Percentiles rank a stretch among this genome's conserved stretches.
Evolutionary conservation across 495 filamentous ascomycete genomes (phyloP).

Genomic region (Oleoguttula mirabilis): DNA sequence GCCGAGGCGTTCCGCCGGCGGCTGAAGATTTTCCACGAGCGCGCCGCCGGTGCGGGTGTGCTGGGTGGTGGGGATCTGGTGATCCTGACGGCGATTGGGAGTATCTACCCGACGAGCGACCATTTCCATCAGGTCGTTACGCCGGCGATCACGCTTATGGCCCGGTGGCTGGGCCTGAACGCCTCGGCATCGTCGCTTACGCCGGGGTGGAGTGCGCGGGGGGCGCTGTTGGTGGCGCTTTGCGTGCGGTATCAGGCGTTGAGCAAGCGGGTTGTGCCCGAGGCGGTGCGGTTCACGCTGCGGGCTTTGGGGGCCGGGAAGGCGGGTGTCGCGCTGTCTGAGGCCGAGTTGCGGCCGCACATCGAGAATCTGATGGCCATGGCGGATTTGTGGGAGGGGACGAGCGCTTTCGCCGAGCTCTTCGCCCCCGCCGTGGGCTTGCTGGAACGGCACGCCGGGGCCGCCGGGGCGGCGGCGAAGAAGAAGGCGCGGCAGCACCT

Average conservation of each 20-base stretch:
- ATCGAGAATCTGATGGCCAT: slow-evolving; percentile 22
- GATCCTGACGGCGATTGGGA: slow-evolving; percentile 66
- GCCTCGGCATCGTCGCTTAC: slow-evolving; percentile 38
- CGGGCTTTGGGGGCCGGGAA: slow-evolving; percentile 43
- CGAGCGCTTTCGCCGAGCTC: slow-evolving; percentile 18
- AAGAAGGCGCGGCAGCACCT: slow-evolving; percentile 27
- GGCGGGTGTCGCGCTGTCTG: neutral
- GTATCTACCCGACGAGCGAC: slow-evolving; percentile 88
- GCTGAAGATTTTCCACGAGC: slow-evolving; percentile 49
- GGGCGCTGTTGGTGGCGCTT: slow-evolving; percentile 66
- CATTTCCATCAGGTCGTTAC: slow-evolving; percentile 92
- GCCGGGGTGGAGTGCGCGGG: slow-evolving; percentile 50
- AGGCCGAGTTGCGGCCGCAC: slow-evolving; percentile 9
- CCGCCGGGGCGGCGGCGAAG: slow-evolving; percentile 4
- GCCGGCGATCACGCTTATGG: slow-evolving; percentile 70
- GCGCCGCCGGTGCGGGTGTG: slow-evolving; percentile 47
- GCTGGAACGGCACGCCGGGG: slow-evolving; percentile 6
- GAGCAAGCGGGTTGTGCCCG: slow-evolving; percentile 77
- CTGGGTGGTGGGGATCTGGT: slow-evolving; percentile 57
- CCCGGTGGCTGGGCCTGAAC: slow-evolving; percentile 69
- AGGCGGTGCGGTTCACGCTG: slow-evolving; percentile 68
- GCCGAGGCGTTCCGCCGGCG: slow-evolving; percentile 62
- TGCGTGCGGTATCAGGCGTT: slow-evolving; percentile 66
- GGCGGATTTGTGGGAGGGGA: slow-evolving; percentile 21
- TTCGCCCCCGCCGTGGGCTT: slow-evolving; percentile 23